Evolutionary conservation across 2,329 filamentous ascomycete species (phyloP).

Genomic region (Pseudocercospora macadamiae): DNA sequence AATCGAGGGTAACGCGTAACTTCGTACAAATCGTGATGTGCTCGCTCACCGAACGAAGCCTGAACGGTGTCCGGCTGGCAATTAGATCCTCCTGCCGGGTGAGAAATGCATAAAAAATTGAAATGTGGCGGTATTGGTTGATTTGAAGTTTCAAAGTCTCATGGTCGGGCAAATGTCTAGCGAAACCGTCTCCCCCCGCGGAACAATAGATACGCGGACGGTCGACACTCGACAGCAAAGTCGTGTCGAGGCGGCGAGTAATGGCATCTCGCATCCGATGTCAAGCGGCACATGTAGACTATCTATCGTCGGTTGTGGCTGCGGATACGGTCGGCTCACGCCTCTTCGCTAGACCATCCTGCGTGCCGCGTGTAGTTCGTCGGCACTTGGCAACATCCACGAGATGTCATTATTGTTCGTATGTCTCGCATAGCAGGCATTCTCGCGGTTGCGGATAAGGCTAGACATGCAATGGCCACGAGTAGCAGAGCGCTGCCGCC

Average conservation of each 20-base stretch:
- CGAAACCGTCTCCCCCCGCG: not conserved
- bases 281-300: not conserved
- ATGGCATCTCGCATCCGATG: not conserved
- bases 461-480: no score
- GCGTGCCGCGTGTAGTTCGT: not conserved
- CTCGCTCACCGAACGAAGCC: not conserved
- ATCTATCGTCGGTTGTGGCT: not conserved
- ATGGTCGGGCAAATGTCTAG: not conserved
- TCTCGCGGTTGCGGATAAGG: no score
- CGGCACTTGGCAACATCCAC: not conserved
- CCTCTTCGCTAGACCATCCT: not conserved
- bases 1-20: no score
- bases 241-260: not conserved
- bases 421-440: not conserved
- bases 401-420: not conserved
- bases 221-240: no score
- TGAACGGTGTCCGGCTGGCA: no score
- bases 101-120: not conserved
- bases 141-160: not conserved
- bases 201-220: no score
- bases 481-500: no score
- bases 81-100: no score
- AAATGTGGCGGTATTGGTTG: not conserved
- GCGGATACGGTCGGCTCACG: not conserved
- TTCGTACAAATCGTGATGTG: no score